phyloP scores from a whole-genome alignment of 371 early-diverging fungal species.

The Haplosporangium sp. region DNA sequence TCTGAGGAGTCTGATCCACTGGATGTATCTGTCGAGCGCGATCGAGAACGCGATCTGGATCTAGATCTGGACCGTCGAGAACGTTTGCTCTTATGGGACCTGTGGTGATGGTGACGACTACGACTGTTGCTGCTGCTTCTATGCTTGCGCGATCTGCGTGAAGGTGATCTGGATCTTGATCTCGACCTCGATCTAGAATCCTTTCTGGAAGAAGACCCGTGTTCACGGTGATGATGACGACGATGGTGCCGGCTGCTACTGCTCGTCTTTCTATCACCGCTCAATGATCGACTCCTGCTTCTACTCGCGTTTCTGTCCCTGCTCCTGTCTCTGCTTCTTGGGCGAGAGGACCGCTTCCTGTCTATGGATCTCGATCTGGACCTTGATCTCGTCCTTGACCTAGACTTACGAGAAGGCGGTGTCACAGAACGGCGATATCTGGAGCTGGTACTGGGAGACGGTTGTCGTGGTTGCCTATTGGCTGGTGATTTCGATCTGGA shows the following conservation, averaged over 20 bases:
- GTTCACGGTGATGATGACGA: slow-evolving; percentile 5
- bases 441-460: not conserved
- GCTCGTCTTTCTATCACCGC: not conserved
- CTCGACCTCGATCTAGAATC: slow-evolving; percentile 28
- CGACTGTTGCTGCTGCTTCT: slow-evolving; percentile 21
- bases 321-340: not conserved
- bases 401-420: not conserved
- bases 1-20: slow-evolving; percentile 39
- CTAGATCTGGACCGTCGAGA: slow-evolving; percentile 29
- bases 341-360: not conserved
- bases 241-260: slow-evolving; percentile 13
- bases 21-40: slow-evolving; percentile 23
- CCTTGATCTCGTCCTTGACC: slow-evolving; percentile 17
- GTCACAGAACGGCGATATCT: not conserved
- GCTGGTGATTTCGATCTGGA: not conserved
- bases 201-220: slow-evolving; percentile 21
- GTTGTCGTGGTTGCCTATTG: not conserved
- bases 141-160: slow-evolving; percentile 17
- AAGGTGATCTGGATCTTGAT: slow-evolving; percentile 35
- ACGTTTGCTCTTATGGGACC: slow-evolving; percentile 32
- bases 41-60: slow-evolving; percentile 15
- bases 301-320: slow-evolving; percentile 6
- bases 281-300: slow-evolving; percentile 11
- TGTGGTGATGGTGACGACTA: slow-evolving; percentile 9
- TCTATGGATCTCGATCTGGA: slow-evolving; percentile 20